These are phyloP conservation scores for Juglanconis juglandina DNA, from an alignment of 2,329 filamentous ascomycete genomes.

Conservation along the genomic window DNA sequence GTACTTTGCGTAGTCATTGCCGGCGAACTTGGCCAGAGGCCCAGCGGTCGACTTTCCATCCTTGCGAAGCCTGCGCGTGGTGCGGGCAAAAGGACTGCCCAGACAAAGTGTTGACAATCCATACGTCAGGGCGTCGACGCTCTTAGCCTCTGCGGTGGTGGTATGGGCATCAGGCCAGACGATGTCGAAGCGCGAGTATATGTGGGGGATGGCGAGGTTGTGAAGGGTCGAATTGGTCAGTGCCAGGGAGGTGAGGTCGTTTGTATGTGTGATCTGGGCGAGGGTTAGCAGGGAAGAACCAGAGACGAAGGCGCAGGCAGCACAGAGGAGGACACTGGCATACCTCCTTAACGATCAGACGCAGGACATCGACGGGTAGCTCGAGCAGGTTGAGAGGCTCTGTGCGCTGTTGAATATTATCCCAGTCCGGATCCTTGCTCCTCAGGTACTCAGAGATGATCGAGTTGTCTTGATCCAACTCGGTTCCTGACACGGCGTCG, in stretches of 20 bases:
- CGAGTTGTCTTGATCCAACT: slow-evolving; percentile 10
- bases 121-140: slow-evolving; percentile 79
- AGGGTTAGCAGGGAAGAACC: slow-evolving; percentile 5
- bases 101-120: slow-evolving; percentile 77
- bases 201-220: slow-evolving; percentile 69
- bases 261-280: slow-evolving; percentile 70
- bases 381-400: slow-evolving; percentile 66
- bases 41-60: slow-evolving; percentile 19
- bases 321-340: slow-evolving; percentile 22
- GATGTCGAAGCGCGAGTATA: slow-evolving; percentile 84
- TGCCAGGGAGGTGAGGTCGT: slow-evolving; percentile 75
- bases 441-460: slow-evolving; percentile 41
- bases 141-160: slow-evolving; percentile 62
- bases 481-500: slow-evolving; percentile 3
- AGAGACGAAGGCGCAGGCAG: background rate
- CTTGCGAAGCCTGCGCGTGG: slow-evolving; percentile 33
- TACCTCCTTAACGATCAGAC: slow-evolving; percentile 76
- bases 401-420: slow-evolving; percentile 57
- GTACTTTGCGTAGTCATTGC: slow-evolving; percentile 73
- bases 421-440: slow-evolving; percentile 63
- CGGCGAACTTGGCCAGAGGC: slow-evolving; percentile 27
- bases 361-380: slow-evolving; percentile 73
- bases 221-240: slow-evolving; percentile 76
- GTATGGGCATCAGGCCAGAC: slow-evolving; percentile 75
- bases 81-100: slow-evolving; percentile 47